These are phyloP conservation scores for Rehmannia glutinosa DNA, from an alignment of 257 asterid genomes.

Conservation along the genomic window DNA sequence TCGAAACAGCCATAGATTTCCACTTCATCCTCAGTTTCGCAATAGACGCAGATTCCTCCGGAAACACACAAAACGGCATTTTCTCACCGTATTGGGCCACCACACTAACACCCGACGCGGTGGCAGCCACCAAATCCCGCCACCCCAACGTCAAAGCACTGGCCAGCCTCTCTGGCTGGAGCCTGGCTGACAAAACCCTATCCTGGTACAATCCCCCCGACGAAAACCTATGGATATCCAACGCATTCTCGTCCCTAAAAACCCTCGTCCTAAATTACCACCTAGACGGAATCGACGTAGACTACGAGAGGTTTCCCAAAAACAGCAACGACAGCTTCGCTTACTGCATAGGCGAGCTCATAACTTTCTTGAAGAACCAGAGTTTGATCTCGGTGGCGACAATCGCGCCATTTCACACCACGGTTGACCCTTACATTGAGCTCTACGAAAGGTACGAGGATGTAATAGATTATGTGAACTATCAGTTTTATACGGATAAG, in stretches of 20 bases:
- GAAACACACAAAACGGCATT: constrained; percentile 50
- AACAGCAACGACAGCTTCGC: constrained; percentile 37
- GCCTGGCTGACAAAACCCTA: constrained; percentile 38
- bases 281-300: constrained; percentile 70
- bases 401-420: constrained; percentile 54
- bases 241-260: constrained; percentile 52
- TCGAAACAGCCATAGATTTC: constrained; percentile 46
- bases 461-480: constrained; percentile 56
- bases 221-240: constrained; percentile 45
- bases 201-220: constrained; percentile 51
- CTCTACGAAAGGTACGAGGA: constrained; percentile 31
- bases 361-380: constrained; percentile 48
- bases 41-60: constrained; percentile 56
- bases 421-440: constrained; percentile 41
- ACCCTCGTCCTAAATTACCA: constrained; percentile 37
- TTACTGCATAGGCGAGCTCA: constrained; percentile 64
- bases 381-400: constrained; percentile 54
- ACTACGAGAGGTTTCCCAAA: constrained; percentile 52
- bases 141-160: constrained; percentile 63
- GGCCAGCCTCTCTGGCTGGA: constrained; percentile 84
- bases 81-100: constrained; percentile 65
- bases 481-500: constrained; percentile 68
- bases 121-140: constrained; percentile 37
- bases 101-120: constrained; percentile 43
- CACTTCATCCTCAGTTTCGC: constrained; percentile 71